Evolutionary conservation across 176 grass and related monocot species (phyloP), one percentile per base, ranked within the genome.

Genomic region (Oryza punctata): DNA sequence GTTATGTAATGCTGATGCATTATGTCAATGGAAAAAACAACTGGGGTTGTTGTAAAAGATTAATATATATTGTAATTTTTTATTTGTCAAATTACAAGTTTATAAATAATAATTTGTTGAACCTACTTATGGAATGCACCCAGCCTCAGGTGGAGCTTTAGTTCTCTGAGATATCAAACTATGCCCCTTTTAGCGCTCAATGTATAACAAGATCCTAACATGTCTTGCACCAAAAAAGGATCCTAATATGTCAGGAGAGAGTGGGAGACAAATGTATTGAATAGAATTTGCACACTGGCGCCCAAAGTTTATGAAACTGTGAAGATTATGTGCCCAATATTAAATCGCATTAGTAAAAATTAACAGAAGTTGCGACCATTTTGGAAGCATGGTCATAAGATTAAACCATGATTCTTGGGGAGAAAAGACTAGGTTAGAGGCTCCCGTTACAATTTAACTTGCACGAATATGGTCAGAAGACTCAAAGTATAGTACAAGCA

Each of bases 401-500:
- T 25, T 10, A 47, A 83, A 82, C 72, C 25, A 63, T 38, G 37
- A 44, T 25, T 67, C 60, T 35, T 12, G 0, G 63, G 29, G 82
- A 89, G 70, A 79, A 75, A 45, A 88, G 52, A 57, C 61, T 79
- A 65, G 67, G 54, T 19, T 68, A 25, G 67, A 28, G 41, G 19
- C 50, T 45, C 46, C 7, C 21, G 18, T 14, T 67, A 68, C 32
- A 76, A 60, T 28, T 78, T 78, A 78, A 73, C 26, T 78, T 67
- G 74, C 79, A 79, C 78, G 37, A 78, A 47, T 16, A 69, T 83
- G 61, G 69, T 75, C 47, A 75, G n/a, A 71, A 71, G 43, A 69
- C 37, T 72, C 38, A 82, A 82, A 67, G 70, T 63, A 71, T 80
- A 82, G 75, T 74, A 21, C 77, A 70, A 57, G 66, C 57, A 82